Percentiles rank a stretch among this genome's conserved stretches.
Evolutionary conservation across 441 rosid species (phyloP).

Genomic region (Populus tomentosa): DNA sequence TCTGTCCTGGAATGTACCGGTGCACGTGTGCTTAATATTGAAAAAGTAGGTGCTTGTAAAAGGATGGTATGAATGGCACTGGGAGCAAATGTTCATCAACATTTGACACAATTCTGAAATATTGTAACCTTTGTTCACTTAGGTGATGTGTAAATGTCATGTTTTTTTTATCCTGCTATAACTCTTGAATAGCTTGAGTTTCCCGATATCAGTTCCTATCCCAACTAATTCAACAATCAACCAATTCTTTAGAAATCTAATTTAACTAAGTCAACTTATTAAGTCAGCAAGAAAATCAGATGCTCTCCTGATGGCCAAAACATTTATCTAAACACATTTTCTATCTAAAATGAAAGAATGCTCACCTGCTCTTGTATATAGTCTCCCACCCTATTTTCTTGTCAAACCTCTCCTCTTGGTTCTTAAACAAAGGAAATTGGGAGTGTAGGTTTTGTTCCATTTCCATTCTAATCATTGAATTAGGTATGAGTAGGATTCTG

Average conservation of each 20-base stretch:
- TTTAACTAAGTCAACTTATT: neutral
- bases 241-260: neutral
- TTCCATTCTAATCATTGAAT: neutral
- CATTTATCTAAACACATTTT: neutral
- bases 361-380: neutral
- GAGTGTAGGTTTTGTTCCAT: neutral
- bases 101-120: neutral
- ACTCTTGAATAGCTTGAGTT: neutral
- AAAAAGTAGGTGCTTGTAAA: neutral
- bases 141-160: neutral
- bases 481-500: neutral
- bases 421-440: neutral
- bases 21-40: neutral
- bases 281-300: neutral
- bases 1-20: neutral
- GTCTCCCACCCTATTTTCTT: neutral
- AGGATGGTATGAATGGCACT: neutral
- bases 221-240: neutral
- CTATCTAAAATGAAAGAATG: neutral
- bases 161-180: neutral
- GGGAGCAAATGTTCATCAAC: neutral
- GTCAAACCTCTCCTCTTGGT: neutral
- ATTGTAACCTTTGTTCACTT: neutral
- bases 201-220: neutral
- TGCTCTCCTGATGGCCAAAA: neutral